Base-by-base conservation (phyloP, 2,329 filamentous ascomycete species). In the Aspergillus ruber region DNA sequence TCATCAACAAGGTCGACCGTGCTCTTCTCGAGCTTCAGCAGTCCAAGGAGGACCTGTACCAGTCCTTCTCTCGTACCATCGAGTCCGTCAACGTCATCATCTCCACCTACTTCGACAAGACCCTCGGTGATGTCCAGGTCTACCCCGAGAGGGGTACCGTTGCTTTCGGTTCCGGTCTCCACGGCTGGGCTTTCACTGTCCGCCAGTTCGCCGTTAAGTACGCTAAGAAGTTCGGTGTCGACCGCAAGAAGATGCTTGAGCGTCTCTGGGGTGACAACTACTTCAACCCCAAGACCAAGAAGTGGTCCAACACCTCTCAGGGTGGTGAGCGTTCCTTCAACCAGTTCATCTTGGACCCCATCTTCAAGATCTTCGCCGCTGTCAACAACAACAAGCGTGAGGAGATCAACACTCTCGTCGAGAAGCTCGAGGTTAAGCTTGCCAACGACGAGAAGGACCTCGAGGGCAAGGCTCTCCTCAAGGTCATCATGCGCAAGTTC, bases 1-100 rank as follows among this genome's bases (percentile, higher is more conserved):
- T 96, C 77, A 96, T 98, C 84, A 98, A 98, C 90, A 98, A 98
- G 87, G 93, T 98, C 76, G 93, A 98, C 74, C 91, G 93, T 79
- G 90, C 93, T 77, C 88, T 98, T 71, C 90, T 98, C 73, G 93
- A 98, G 80, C 85, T 98, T 58, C 93, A 98, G 81, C 85, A 96
- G 70, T 85, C 83, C 77, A 96, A 97, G 85, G 93, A 98, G 80
- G 93, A 98, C 72, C 80, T 98, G 62, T 98, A 95, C 85, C 91
- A 97, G 82, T 95, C 91, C 73, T 98, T 98, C 86, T 90, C 89
- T 58, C 88, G 91, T 85, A 95, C 93, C 74, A 90, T 98, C 69
- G 93, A 98, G 85, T 97, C 91, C 69, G 93, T 98, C 74, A 98
- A 98, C 83, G 93, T 98, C 80, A 89, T 97, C 75, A 97, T 98